A percentile compares a stretch with the other conserved stretches of the same genome.
These are phyloP conservation scores for Lindgomyces ingoldianus DNA, from an alignment of 495 filamentous ascomycete genomes.

Conservation along the genomic window DNA sequence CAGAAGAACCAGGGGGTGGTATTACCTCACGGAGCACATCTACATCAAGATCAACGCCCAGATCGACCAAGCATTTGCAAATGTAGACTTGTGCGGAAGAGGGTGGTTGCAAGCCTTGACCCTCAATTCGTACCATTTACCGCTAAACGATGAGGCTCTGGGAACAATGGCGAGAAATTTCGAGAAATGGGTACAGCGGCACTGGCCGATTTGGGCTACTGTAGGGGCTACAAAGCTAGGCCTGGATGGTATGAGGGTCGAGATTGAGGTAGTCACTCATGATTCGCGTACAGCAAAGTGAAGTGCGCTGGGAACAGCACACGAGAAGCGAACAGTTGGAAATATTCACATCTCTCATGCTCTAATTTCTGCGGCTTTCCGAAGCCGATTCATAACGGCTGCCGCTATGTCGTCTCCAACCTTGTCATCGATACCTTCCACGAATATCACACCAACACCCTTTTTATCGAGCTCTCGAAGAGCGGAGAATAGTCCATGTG, in stretches of 20 bases:
- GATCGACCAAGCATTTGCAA: slow-evolving; percentile 58
- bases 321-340: neutral
- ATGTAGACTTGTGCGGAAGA: slow-evolving; percentile 54
- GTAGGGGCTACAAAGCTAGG: slow-evolving; percentile 51
- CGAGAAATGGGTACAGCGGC: slow-evolving; percentile 52
- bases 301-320: neutral
- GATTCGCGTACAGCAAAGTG: slow-evolving; percentile 1
- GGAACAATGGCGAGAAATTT: slow-evolving; percentile 51
- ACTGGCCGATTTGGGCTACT: slow-evolving; percentile 55
- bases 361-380: slow-evolving; percentile 72
- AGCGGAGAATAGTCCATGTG: slow-evolving; percentile 82
- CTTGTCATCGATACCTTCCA: slow-evolving; percentile 79
- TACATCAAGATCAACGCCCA: slow-evolving; percentile 49
- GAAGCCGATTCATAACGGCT: slow-evolving; percentile 91
- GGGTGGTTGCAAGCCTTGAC: slow-evolving; percentile 61
- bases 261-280: slow-evolving; percentile 53
- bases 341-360: neutral
- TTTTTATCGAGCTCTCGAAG: slow-evolving; percentile 80
- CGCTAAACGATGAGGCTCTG: slow-evolving; percentile 47
- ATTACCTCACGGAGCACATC: slow-evolving; percentile 47
- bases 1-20: slow-evolving; percentile 53
- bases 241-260: slow-evolving; percentile 54
- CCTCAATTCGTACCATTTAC: slow-evolving; percentile 49
- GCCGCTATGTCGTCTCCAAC: slow-evolving; percentile 77
- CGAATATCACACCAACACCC: slow-evolving; percentile 80